phyloP scores from a whole-genome alignment of 768 basidiomycete genomes.

The Macrocybe gigantea region DNA sequence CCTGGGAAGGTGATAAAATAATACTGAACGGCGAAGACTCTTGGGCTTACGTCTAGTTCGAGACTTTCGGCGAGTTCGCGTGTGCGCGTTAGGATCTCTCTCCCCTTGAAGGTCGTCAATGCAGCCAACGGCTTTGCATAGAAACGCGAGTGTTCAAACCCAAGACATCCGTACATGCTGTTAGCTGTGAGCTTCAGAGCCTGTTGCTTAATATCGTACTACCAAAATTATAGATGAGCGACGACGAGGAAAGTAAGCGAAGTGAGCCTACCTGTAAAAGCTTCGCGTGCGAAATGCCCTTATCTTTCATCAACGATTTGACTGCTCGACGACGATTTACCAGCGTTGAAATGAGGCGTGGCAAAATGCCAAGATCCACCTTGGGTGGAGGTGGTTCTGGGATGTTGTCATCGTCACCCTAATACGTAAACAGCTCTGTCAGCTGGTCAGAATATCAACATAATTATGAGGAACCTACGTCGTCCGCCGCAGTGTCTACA shows the following conservation, averaged over 20 bases:
- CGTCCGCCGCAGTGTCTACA: constrained; percentile 64
- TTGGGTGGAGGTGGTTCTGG: constrained; percentile 80
- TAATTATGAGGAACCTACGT: constrained; percentile 20
- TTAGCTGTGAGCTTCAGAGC: constrained; percentile 98
- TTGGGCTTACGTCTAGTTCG: constrained; percentile 69
- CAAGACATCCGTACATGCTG: constrained; percentile 99
- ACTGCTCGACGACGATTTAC: constrained; percentile 87
- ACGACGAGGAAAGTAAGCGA: not conserved
- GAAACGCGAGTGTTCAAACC: constrained; percentile 95
- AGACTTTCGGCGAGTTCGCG: constrained; percentile 88
- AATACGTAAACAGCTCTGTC: not conserved
- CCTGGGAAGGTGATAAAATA: constrained; percentile 41
- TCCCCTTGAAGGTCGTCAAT: constrained; percentile 94
- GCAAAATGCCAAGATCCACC: constrained; percentile 82
- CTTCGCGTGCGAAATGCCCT: constrained; percentile 62
- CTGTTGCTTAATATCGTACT: constrained; percentile 97
- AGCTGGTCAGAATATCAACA: not conserved
- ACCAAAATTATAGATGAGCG: not conserved
- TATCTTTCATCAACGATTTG: constrained; percentile 93
- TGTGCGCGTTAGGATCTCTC: constrained; percentile 93
- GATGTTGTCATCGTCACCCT: constrained; percentile 73
- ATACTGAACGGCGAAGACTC: not conserved
- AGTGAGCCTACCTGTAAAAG: constrained; percentile 65
- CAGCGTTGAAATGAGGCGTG: constrained; percentile 94
- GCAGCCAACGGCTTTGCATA: constrained; percentile 96